Conservation (phyloP, 495 filamentous ascomycete species). For the Penicillium ucsense region DNA sequence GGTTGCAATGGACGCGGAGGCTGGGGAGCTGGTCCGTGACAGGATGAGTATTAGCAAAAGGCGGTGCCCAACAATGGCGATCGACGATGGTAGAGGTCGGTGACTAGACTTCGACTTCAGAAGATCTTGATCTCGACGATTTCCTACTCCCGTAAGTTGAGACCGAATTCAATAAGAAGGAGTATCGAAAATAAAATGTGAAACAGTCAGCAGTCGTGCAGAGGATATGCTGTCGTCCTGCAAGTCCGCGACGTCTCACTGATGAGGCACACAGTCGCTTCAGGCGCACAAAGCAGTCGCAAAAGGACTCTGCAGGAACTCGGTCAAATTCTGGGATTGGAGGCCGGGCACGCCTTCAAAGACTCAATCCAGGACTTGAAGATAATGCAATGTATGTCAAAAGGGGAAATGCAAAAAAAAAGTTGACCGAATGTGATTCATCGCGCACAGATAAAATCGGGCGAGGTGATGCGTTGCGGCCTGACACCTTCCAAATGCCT, state of each 20-base stretch:
- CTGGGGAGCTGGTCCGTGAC: constrained; percentile 17
- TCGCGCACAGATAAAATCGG: constrained; percentile 20
- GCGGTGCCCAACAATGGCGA: constrained; percentile 8
- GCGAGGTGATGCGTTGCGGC: constrained; percentile 18
- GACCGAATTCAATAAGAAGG: constrained; percentile 1
- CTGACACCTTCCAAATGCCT: constrained; percentile 23
- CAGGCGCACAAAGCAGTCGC: constrained; percentile 3
- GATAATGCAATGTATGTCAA: not conserved
- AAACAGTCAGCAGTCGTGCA: constrained; percentile 6
- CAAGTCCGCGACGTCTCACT: constrained; percentile 20
- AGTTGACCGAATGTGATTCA: constrained; percentile 16
- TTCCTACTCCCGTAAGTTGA: not conserved
- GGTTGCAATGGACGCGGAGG: constrained; percentile 22
- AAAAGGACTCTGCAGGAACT: constrained; percentile 22
- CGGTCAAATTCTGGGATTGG: constrained; percentile 5
- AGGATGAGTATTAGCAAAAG: constrained; percentile 9
- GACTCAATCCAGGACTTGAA: too few relatives aligned
- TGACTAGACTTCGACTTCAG: constrained; percentile 1
- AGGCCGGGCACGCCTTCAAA: too few relatives aligned
- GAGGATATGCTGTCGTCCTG: constrained; percentile 16
- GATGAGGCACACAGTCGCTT: not conserved
- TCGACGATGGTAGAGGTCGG: constrained; percentile 8
- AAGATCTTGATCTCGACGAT: constrained; percentile 2
- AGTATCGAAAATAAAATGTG: constrained; percentile 2
- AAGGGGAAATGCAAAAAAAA: not conserved